A percentile compares a stretch with the other conserved stretches of the same genome.
These are phyloP conservation scores for Cercophora scortea DNA, from an alignment of 495 filamentous ascomycete genomes.

Conservation along the genomic window DNA sequence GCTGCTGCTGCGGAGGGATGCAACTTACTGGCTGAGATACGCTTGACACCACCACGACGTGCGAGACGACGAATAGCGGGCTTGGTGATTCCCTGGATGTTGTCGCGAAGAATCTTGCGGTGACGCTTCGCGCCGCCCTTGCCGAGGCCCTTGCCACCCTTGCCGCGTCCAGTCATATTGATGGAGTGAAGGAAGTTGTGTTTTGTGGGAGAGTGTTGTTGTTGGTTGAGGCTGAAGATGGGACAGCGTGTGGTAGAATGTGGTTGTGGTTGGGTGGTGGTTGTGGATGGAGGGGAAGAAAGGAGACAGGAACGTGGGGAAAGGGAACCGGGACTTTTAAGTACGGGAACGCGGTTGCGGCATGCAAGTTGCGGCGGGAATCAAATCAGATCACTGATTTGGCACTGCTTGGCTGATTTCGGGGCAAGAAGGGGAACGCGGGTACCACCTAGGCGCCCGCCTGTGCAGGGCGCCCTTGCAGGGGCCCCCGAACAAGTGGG, in stretches of 20 bases:
- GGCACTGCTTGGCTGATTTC: conserved; percentile 16
- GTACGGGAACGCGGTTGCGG: conserved; percentile 25
- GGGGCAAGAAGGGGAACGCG: neutral
- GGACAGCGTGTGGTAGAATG: conserved; percentile 5
- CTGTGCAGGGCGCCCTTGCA: conserved; percentile 4
- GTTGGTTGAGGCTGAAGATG: conserved; percentile 41
- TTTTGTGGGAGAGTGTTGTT: conserved; percentile 9
- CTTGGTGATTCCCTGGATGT: conserved; percentile 99
- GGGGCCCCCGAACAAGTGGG: neutral
- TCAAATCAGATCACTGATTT: conserved; percentile 37
- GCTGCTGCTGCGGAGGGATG: neutral
- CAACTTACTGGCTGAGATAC: conserved; percentile 90
- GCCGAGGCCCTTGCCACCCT: conserved; percentile 95
- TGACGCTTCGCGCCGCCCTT: conserved; percentile 85
- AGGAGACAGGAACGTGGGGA: conserved; percentile 39
- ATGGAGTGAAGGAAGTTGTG: conserved; percentile 14
- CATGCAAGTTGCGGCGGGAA: conserved; percentile 21
- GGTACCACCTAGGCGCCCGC: conserved; percentile 5
- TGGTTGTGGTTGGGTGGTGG: conserved; percentile 12
- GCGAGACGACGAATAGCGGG: conserved; percentile 99
- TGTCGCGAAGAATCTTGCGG: conserved; percentile 98
- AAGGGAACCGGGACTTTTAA: conserved; percentile 33
- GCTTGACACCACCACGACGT: conserved; percentile 99
- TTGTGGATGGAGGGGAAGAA: conserved; percentile 16
- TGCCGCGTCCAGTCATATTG: conserved; percentile 92